Evolutionary conservation across 192 early-diverging fungal genomes (phyloP), one percentile per base, ranked within the genome.

Genomic region (Chytriomyces confervae): DNA sequence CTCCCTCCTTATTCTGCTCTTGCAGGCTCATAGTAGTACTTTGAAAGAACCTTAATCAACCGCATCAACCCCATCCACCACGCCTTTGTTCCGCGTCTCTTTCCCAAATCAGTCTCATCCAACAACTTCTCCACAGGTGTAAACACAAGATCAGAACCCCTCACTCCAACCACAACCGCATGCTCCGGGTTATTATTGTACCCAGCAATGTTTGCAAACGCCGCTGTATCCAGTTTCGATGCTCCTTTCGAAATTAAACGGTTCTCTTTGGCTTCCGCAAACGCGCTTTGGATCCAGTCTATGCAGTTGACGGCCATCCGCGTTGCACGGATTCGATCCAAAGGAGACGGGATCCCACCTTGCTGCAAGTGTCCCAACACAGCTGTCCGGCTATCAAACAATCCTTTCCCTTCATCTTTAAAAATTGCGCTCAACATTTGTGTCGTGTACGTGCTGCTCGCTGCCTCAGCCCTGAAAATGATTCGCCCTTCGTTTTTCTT

Each of bases 331-430:
- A 95, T 92, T 43, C 97, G 94, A 86, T 99, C 97, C 53, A 97
- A 79, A n/a, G 97, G 96, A 29, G 92, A 92, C 24, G 97, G 95
- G 10, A 93, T 91, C 72, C 91, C 93, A 49, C 97, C 97, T 81
- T 99, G 97, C 81, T 98, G 97, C 70, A 96, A 86, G 75, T 99
- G 97, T 23, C 97, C 97, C 47, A 99, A 86, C 6, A 96, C 92
- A 11, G 96, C 89, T 9, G 95, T 95, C 57, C 94, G 89, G 0
- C 94, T 93, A 82, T 96, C 96, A 80, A 94, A 99, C 77, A 96
- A 89, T 1, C 91, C 93, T 50, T 90, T 85, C 23, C 94, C 92
- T 81, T 99, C 97, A 20, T 93, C 92, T 65, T 92, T 88, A 80
- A 97, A 87, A 51, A 99, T 98, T 27, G 84, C 86, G 7, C 91